Base-by-base conservation (phyloP, 202 grass and related monocot species). In the Cymbopogon flexuosus region DNA sequence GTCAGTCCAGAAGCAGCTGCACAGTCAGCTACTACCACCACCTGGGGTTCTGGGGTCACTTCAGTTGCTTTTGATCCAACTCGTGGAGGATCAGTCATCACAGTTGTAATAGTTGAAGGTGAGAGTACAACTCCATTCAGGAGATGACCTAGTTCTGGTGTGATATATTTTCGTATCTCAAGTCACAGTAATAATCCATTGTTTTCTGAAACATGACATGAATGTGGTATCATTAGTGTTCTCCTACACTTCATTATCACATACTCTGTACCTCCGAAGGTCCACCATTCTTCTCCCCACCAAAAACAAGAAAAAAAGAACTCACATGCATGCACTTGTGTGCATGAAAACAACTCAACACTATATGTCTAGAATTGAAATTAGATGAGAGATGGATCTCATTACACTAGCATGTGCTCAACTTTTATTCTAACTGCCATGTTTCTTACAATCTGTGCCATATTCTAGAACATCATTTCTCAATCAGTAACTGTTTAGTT, bases 31-130 rank as follows among this genome's bases (percentile, higher is more conserved):
- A 92, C 96, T 23, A 99, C 96, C 14, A 96, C 92, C 61, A 99
- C 96, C 67, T 99, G 96, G 96, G 92, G 96, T 22, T 99, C 96
- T 76, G 96, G 96, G 39, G 96, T 99, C 63, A 96, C 92, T 64
- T 91, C 96, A 33, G 90, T 99, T 93, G 96, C 96, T 90, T 99
- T 99, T 93, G 90, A 99, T 86, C 96, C 96, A 18, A 99, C 96
- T 79, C 86, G 65, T 72, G 96, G 92, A 75, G 92, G 96, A 56
- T 93, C 88, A 42, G 96, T 99, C 74, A 96, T 99, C 78, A 78
- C 92, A 79, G 88, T 96, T 66, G 96, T 99, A 47, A 99, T 99
- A 82, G 92, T 94, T 90, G 96, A 99, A 99, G 96, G 95, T 98
- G 76, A 9, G 74, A 84, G 34, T 71, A 79, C 33, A 15, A 16